A percentile compares a stretch with the other conserved stretches of the same genome.
These are phyloP conservation scores for Musa beccarii DNA, from an alignment of 176 grass and related monocot genomes.

Conservation along the genomic window DNA sequence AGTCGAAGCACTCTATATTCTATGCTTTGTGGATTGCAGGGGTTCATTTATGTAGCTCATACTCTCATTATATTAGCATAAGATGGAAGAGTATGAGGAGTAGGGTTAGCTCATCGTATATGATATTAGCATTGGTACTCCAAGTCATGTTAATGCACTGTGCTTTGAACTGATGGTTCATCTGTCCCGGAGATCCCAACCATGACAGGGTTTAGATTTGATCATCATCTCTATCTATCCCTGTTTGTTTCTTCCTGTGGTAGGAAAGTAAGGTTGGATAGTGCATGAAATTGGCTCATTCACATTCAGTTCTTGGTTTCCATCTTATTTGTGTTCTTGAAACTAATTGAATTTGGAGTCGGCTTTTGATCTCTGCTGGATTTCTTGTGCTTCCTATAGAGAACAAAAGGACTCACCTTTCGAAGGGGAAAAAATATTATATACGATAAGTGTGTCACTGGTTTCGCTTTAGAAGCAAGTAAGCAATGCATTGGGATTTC, in stretches of 20 bases:
- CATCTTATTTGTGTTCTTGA: too few relatives aligned
- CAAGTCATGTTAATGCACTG: neutral
- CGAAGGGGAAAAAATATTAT: too few relatives aligned
- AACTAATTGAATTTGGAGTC: too few relatives aligned
- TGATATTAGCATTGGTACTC: neutral
- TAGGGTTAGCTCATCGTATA: neutral
- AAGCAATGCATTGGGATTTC: too few relatives aligned
- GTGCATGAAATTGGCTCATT: neutral
- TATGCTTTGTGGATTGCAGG: neutral
- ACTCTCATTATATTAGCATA: neutral
- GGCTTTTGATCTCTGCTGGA: too few relatives aligned
- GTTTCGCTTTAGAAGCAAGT: too few relatives aligned
- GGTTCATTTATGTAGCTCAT: too few relatives aligned
- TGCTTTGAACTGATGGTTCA: neutral
- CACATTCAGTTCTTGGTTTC: neutral
- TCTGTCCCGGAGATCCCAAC: neutral
- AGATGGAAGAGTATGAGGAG: neutral
- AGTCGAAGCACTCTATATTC: neutral
- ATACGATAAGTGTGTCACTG: too few relatives aligned
- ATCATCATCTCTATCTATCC: neutral
- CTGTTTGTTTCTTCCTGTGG: neutral
- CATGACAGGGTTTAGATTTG: neutral
- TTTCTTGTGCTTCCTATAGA: too few relatives aligned
- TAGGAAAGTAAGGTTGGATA: neutral
- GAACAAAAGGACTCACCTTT: too few relatives aligned